Evolutionary conservation across 495 filamentous ascomycete species (phyloP), one percentile per base, ranked within the genome.

Genomic region (Platismatia glauca): DNA sequence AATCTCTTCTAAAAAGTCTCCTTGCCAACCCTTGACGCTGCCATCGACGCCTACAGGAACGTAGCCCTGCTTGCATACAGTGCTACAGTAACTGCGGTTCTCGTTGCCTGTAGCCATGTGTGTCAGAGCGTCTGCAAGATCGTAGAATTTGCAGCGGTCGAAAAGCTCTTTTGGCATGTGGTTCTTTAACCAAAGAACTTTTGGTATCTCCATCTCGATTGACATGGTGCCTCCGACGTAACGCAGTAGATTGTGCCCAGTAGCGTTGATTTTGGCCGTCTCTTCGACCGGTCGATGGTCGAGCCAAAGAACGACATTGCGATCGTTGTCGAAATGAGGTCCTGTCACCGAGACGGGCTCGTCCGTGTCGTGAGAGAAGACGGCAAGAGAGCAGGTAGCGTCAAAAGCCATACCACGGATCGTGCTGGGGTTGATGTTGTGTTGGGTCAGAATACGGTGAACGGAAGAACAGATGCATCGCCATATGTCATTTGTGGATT

Each of bases 401-500:
- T 98, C 94, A 73, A 98, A 97, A 22, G 92, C 94, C 67, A 98
- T 88, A 48, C 94, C 94, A 48, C 86, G 85, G 65, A 98, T 85
- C 20, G 81, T 82, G 58, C 72, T 72, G 8, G 86, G 81, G 66
- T 89, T 84, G 70, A 96, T 84, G 68, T 84, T 86, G 59, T 94
- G 86, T 70, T 93, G 84, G 69, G 79, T 81, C 67, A 97, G 78
- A 37, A 89, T 89, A 39, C 84, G 81, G 62, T 89, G 85, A 37
- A 95, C 89, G 43, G 89, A 91, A 58, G 78, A 74, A 71, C 90
- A 94, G 71, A 98, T 94, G 71, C 89, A 88, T 56, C 82, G 80
- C 94, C 94, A 98, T 67, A 97, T 97, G 74, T 98, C 90, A 57
- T 82, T 88, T 1, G 94, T 98, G 22, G 93, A 97, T 92, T 98